Base-by-base conservation (phyloP, 164 flowering plant genomes). In the Dillenia turbinata region DNA sequence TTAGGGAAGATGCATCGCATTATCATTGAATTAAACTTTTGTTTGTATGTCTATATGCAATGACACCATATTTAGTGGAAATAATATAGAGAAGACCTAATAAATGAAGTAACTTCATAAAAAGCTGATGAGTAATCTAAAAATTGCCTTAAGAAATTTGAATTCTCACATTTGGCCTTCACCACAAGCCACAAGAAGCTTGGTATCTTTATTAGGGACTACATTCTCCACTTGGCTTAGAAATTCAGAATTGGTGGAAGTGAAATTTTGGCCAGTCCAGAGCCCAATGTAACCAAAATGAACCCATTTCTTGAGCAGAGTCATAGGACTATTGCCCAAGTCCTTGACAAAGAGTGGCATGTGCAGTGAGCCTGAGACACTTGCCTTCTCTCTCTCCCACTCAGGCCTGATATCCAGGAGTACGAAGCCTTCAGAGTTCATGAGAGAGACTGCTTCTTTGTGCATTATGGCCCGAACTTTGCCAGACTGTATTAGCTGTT, bases 271-370 rank as follows among this genome's bases (percentile, higher is more conserved):
- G 59, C 98, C 97, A 10, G 98, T 90, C 98, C 98, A 93, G 9
- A 79, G 65, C 2, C 98, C 98, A 67, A 93, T 87, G 74, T 93
- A 93, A 1, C 97, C 98, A 53, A 93, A 83, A 70, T 93, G 97
- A 19, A 93, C 96, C 98, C 98, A 93, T 60, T 89, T 90, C 78
- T 90, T 92, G 58, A 90, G 54, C 47, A 88, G 80, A 1, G 94
- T 88, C 0, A 90, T 12, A 44, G 83, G 86, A 13, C 88, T 64
- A 44, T 71, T 75, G 55, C 90, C 97, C 16, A n/a, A 53, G 57
- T 93, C 98, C 66, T 84, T 61, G 12, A 93, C 68, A 61, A 88
- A 90, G 16, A 93, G 75, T 6, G 98, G 96, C 59, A 88, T 92
- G 70, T 90, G 94, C 62, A 89, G 46, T 10, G 98, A 85, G 24